phyloP scores from a whole-genome alignment of 176 grass and related monocot genomes.

The Carex kokanica region DNA sequence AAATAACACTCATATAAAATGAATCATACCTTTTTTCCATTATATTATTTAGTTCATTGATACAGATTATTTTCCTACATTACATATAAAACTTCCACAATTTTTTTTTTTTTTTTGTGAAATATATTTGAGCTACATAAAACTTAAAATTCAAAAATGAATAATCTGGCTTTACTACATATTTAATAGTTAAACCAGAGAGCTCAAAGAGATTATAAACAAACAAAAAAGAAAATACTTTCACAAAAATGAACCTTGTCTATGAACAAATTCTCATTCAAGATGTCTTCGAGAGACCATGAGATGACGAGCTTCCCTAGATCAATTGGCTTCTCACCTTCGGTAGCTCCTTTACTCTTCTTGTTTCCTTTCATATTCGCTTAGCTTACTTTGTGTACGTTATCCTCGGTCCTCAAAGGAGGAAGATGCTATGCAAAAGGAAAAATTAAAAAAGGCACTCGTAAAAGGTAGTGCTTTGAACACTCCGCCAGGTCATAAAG shows the following conservation, averaged over 20 bases:
- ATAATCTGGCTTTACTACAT: no score
- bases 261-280: conserved; percentile 58
- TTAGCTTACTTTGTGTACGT: conserved; percentile 36
- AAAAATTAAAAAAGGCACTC: not conserved
- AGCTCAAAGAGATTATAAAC: not conserved
- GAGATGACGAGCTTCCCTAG: conserved; percentile 45
- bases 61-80: no score
- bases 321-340: conserved; percentile 29
- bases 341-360: not conserved
- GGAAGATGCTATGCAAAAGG: not conserved
- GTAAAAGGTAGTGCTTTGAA: not conserved
- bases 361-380: conserved; percentile 23
- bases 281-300: conserved; percentile 53
- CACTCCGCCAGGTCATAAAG: not conserved
- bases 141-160: not conserved
- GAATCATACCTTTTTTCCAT: no score
- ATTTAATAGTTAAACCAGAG: no score
- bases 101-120: not conserved
- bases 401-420: not conserved
- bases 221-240: not conserved
- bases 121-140: not conserved
- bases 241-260: conserved; percentile 38
- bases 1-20: no score
- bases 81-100: no score
- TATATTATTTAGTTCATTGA: no score